Base-by-base conservation (phyloP, 306 rosid species). In the Dicorynia guianensis region DNA sequence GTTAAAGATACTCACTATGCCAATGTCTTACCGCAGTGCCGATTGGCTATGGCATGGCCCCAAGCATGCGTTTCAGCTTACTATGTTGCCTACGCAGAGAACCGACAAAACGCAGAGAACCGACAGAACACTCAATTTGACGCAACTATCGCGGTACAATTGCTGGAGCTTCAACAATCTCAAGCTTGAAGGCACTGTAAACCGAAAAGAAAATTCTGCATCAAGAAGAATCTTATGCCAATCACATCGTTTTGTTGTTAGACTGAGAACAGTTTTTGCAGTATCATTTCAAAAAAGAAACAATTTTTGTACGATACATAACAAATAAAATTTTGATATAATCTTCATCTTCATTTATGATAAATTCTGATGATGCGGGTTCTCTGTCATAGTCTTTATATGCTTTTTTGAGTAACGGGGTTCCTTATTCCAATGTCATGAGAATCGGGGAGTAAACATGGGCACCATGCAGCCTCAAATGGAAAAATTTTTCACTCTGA, bases 11-110 rank as follows among this genome's bases (percentile, higher is more conserved):
- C 82, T 80, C 5, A 73, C 58, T 2, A 44, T 81, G 63, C 54
- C 48, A 34, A 49, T 85, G 63, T 42, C 39, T 74, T 74, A n/a
- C 39, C 81, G 78, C 96, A 88, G 98, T 67, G 89, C 66, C 80
- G 93, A 60, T 30, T 91, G 64, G 91, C 87, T 9, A 72, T 93
- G 89, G 92, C 97, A 17, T 91, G 96, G 96, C 85, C 81, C 11
- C 91, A 89, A 67, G 92, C 92, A 59, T 76, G 88, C 34, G 81
- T 89, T 52, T 74, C 59, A 0, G 77, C 89, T 60, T 84, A 87
- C 84, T 89, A 93, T 5, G 93, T 93, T 18, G 96, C 88, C 15
- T 93, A 82, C 5, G 87, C 91, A 33, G 94, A 86, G 63, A 84
- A 93, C 38, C 91, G 88, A 33, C 74, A 67, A 15, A 75, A 69